Evolutionary conservation across 345 rosid species (phyloP), one percentile per base, ranked within the genome.

Genomic region (Ceriops decandra): DNA sequence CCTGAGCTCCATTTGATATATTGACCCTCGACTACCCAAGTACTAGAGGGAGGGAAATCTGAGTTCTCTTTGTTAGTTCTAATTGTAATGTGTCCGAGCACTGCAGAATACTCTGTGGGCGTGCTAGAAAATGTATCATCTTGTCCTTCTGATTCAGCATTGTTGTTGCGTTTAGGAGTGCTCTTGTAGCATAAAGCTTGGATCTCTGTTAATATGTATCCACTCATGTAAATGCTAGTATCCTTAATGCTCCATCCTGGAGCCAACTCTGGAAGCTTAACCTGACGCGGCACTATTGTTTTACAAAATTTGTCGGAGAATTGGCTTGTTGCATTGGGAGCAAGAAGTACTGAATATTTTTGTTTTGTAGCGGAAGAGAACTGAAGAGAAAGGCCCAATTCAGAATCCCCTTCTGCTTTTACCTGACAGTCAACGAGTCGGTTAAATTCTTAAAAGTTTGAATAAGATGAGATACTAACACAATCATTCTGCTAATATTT

Each of bases 21-120:
- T 26, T 75, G 77, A 67, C 80, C 88, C 42, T 84, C 76, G 9
- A 88, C 80, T n/a, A 72, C 59, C 93, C 92, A 90, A 0, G 81
- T 71, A 63, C 80, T 74, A 0, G 83, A 52, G 17, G 87, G 79
- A 57, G 89, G 89, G 35, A 86, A 78, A 21, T 28, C 31, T 0
- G 64, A 16, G 26, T 19, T 82, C 16, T 77, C 82, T 62, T 65
- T 69, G 19, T 52, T 35, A 69, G 54, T 80, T 72, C 38, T 77
- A 51, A 83, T 74, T 53, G 77, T 57, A 57, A 93, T 74, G 66
- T 87, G 81, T 5, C 98, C 96, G 26, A 93, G 92, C 27, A 84
- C 74, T 21, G 93, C 91, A 63, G 63, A 69, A 62, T 85, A 93
- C 51, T 77, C 79, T 2, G 69, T 67, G 28, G 84, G 63, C 32